Conservation (phyloP, 306 rosid genomes). For the Inga leiocalycina region DNA sequence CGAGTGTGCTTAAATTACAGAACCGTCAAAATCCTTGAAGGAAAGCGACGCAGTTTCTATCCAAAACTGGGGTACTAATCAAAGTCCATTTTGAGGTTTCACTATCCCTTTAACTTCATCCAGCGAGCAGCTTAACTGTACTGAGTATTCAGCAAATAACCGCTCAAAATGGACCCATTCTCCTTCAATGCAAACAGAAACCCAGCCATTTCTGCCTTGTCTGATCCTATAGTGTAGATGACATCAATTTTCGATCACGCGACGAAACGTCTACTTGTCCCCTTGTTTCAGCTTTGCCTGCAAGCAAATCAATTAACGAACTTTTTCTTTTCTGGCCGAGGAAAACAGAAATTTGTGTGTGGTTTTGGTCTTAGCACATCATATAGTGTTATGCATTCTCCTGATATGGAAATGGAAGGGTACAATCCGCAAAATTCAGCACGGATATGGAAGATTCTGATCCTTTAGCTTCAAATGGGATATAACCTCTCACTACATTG, state of each 20-base stretch:
- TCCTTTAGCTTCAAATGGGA: not conserved
- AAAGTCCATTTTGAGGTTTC: conserved; percentile 7
- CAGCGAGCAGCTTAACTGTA: not conserved
- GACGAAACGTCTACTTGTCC: conserved; percentile 46
- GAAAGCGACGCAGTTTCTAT: not conserved
- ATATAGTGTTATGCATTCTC: not conserved
- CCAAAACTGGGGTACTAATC: conserved; percentile 14
- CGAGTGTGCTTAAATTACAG: conserved; percentile 1
- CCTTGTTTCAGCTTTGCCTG: conserved; percentile 59
- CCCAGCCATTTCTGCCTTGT: conserved; percentile 12
- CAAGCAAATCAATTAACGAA: conserved; percentile 28
- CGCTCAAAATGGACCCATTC: not conserved
- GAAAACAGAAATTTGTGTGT: not conserved
- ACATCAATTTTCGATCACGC: conserved; percentile 43
- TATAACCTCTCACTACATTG: not conserved
- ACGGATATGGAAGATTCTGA: not conserved
- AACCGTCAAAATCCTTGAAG: conserved; percentile 19
- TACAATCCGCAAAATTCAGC: conserved; percentile 2
- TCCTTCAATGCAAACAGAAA: conserved; percentile 22
- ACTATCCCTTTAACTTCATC: conserved; percentile 16
- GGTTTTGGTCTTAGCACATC: not conserved
- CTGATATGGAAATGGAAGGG: not conserved
- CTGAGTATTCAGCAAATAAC: conserved; percentile 2
- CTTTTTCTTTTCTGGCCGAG: not conserved
- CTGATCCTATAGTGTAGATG: conserved; percentile 34